These are phyloP conservation scores for Verticillium dahliae DNA, from an alignment of 2,329 filamentous ascomycete species.

Conservation along the genomic window DNA sequence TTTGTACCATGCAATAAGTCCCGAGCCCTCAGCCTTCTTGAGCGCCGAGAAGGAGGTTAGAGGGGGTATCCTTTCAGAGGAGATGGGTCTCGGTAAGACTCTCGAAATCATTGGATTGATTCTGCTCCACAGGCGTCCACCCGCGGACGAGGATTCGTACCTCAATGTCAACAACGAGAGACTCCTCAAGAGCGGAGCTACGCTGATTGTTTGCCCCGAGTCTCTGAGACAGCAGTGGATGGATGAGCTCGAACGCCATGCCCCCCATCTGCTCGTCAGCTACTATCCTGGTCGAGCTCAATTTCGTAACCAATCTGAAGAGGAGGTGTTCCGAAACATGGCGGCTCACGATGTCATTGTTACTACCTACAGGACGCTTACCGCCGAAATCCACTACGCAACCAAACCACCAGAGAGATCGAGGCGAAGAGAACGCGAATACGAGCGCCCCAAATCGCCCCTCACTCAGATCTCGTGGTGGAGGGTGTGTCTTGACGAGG, in stretches of 20 bases:
- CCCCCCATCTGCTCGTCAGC: constrained; percentile 48
- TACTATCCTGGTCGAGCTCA: constrained; percentile 44
- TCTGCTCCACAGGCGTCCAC: constrained; percentile 49
- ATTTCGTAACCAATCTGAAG: constrained; percentile 16
- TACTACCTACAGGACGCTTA: constrained; percentile 65
- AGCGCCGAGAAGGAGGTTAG: constrained; percentile 32
- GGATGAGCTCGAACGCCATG: constrained; percentile 51
- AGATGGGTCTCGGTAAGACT: constrained; percentile 81
- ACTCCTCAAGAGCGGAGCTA: constrained; percentile 46
- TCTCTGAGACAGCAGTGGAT: constrained; percentile 56
- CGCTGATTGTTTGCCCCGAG: constrained; percentile 54
- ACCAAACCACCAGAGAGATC: constrained; percentile 61
- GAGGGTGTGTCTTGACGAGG: constrained; percentile 71
- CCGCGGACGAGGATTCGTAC: constrained; percentile 4
- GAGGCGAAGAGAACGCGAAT: constrained; percentile 59
- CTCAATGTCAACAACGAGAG: constrained; percentile 18
- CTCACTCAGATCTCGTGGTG: constrained; percentile 81
- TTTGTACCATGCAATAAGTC: constrained; percentile 53
- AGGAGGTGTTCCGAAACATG: constrained; percentile 35
- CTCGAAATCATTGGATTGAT: constrained; percentile 68
- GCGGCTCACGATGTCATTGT: constrained; percentile 51
- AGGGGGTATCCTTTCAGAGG: constrained; percentile 67
- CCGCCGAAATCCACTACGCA: constrained; percentile 73
- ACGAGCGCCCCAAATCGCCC: constrained; percentile 64
- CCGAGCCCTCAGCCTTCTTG: constrained; percentile 38